A percentile compares a stretch with the other conserved stretches of the same genome.
Evolutionary conservation across 2,329 filamentous ascomycete species (phyloP).

Genomic region (Chalaropsis ovoidea): DNA sequence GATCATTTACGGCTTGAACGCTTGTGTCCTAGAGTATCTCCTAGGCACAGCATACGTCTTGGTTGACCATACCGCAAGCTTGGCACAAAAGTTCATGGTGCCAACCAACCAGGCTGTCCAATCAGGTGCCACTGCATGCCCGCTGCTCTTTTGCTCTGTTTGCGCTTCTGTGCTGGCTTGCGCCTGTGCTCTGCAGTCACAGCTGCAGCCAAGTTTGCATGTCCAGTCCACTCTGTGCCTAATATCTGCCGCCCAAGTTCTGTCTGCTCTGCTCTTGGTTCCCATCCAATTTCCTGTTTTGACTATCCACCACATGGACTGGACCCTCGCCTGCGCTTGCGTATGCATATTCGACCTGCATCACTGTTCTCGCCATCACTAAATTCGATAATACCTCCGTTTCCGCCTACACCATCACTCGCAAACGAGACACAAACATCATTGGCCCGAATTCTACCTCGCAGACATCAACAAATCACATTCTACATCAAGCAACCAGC

Average conservation of each 20-base stretch:
- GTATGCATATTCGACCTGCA: background rate
- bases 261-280: background rate
- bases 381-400: conserved; percentile 1
- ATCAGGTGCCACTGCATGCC: conserved; percentile 10
- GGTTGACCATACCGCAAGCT: background rate
- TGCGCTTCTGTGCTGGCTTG: background rate
- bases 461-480: background rate
- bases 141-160: background rate
- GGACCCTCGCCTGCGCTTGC: background rate
- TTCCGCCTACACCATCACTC: too few relatives aligned
- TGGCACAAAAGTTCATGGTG: conserved; percentile 8
- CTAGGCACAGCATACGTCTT: conserved; percentile 9
- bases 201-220: background rate
- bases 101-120: conserved; percentile 2
- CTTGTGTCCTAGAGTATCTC: background rate
- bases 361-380: background rate
- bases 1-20: background rate
- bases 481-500: background rate
- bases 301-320: background rate
- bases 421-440: background rate
- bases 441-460: background rate
- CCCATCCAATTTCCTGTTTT: background rate
- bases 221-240: background rate
- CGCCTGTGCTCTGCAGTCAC: background rate
- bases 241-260: background rate